Evolutionary conservation across 257 asterid genomes (phyloP).

Genomic region (Fraxinus pennsylvanica): DNA sequence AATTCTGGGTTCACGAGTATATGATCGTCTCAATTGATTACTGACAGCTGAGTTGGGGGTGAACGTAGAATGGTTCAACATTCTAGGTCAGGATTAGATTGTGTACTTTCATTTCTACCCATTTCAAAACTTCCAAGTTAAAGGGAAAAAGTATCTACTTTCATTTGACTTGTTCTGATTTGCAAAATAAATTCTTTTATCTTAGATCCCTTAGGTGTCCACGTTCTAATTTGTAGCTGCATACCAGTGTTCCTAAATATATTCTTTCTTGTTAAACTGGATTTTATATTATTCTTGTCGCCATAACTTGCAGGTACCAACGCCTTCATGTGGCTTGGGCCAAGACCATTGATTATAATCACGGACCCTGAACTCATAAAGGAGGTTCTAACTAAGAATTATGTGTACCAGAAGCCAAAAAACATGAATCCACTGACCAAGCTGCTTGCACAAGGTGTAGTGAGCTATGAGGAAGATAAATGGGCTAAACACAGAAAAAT

Average conservation of each 20-base stretch:
- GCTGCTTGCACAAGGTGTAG: constrained; percentile 42
- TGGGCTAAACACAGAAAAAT: constrained; percentile 66
- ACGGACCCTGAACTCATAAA: constrained; percentile 47
- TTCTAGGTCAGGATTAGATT: not conserved
- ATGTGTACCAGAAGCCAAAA: constrained; percentile 33
- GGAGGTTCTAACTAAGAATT: constrained; percentile 40
- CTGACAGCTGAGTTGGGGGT: not conserved
- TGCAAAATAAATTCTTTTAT: not conserved
- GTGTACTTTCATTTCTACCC: not conserved
- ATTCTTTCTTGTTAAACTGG: not conserved
- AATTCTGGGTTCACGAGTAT: not conserved
- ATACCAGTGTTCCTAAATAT: not conserved
- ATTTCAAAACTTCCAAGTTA: not conserved
- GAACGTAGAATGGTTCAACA: not conserved
- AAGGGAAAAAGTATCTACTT: not conserved
- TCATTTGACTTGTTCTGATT: not conserved
- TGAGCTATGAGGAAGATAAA: constrained; percentile 39
- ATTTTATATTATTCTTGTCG: not conserved
- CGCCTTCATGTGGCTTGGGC: constrained; percentile 54
- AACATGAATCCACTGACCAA: constrained; percentile 38
- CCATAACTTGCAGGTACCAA: constrained; percentile 42
- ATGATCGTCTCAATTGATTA: not conserved
- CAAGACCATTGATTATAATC: constrained; percentile 40
- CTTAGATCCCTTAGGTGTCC: not conserved
- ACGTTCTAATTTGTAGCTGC: not conserved